Percentiles rank a stretch among this genome's conserved stretches.
These are phyloP conservation scores for Saccharomyces uvarum DNA, from an alignment of 1,139 yeast genomes.

Conservation along the genomic window DNA sequence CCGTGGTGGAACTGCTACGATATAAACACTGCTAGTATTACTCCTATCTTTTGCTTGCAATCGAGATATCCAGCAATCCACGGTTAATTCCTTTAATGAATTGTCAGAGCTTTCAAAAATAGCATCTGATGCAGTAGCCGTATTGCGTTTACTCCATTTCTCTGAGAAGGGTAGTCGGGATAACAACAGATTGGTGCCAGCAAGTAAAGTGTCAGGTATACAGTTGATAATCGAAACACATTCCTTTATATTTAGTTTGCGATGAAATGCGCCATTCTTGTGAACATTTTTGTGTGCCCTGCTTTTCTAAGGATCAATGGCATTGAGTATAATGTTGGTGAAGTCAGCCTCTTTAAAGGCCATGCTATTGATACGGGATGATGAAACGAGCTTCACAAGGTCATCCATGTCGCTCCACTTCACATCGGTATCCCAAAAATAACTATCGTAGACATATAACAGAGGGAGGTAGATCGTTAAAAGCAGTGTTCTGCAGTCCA, in stretches of 20 bases:
- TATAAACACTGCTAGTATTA: neutral
- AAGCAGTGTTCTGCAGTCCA: neutral
- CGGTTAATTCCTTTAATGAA: neutral
- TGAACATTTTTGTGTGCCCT: neutral
- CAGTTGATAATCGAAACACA: neutral
- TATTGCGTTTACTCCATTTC: neutral
- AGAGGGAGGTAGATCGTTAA: neutral
- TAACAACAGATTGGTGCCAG: neutral
- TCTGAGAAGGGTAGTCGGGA: neutral
- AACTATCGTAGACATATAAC: neutral
- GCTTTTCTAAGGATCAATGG: neutral
- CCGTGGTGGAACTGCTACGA: neutral
- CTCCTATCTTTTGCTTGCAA: neutral
- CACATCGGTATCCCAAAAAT: neutral
- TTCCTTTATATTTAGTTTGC: neutral
- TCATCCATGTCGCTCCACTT: neutral
- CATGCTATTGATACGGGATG: neutral
- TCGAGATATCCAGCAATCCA: neutral
- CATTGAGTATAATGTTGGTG: neutral
- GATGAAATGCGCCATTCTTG: too few relatives aligned
- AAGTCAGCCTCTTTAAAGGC: neutral
- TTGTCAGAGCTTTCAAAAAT: neutral
- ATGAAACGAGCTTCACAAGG: neutral
- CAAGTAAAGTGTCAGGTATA: neutral
- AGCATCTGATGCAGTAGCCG: neutral